A percentile compares a stretch with the other conserved stretches of the same genome.
phyloP scores from a whole-genome alignment of 306 rosid genomes.

The Lathyrus sativus region DNA sequence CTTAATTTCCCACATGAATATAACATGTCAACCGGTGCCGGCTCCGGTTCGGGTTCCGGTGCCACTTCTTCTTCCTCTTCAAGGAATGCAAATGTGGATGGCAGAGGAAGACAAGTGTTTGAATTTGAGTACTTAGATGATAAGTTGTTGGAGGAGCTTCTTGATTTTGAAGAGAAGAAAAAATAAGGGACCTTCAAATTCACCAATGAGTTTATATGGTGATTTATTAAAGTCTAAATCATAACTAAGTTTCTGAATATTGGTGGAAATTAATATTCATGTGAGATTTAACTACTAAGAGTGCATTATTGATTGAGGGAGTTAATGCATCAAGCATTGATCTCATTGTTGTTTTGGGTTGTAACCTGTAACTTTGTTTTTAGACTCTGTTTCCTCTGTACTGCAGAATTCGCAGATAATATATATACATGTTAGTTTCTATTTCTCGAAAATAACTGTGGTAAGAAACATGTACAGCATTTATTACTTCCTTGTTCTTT shows the following conservation, averaged over 20 bases:
- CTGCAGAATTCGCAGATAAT: background rate
- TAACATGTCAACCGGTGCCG: constrained; percentile 28
- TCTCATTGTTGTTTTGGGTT: constrained; percentile 1
- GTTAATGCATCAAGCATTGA: constrained; percentile 1
- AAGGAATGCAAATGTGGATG: constrained; percentile 31
- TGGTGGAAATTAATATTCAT: constrained; percentile 17
- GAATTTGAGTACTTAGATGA: constrained; percentile 81
- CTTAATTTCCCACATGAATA: constrained; percentile 83
- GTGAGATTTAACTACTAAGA: constrained; percentile 5
- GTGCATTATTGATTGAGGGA: background rate
- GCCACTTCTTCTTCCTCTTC: constrained; percentile 38
- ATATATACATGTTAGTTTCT: no score
- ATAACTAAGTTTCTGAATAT: constrained; percentile 9
- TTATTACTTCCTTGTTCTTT: no score
- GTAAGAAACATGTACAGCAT: background rate
- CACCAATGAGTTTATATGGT: constrained; percentile 7
- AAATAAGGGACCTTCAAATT: constrained; percentile 34
- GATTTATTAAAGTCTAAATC: constrained; percentile 13
- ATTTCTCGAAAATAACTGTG: background rate
- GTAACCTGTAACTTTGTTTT: background rate
- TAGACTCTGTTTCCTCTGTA: constrained; percentile 32
- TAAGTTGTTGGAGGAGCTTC: constrained; percentile 81
- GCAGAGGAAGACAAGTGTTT: constrained; percentile 53
- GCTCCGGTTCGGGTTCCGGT: constrained; percentile 31
- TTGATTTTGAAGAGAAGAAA: constrained; percentile 57